phyloP scores from a whole-genome alignment of 2,329 filamentous ascomycete genomes.

The Lasiodiplodia sp. region DNA sequence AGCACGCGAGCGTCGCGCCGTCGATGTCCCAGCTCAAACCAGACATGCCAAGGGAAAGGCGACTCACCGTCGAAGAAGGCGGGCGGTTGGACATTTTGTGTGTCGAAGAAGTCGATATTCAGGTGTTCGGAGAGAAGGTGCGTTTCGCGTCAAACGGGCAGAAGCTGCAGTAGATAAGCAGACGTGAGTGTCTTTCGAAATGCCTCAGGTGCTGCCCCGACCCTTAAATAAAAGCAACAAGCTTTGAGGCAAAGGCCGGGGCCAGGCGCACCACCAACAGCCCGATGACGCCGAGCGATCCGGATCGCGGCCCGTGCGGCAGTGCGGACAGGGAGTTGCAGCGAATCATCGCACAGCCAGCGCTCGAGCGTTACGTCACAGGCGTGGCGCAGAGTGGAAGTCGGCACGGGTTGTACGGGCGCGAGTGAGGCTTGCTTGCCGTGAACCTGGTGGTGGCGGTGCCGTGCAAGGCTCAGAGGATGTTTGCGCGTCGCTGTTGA shows the following conservation, averaged over 20 bases:
- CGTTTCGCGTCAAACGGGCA: neutral
- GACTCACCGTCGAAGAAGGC: conserved; percentile 22
- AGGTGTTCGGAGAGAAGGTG: neutral
- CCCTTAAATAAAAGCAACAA: neutral
- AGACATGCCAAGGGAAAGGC: neutral
- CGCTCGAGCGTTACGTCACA: neutral
- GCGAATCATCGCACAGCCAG: neutral
- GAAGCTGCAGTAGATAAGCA: neutral
- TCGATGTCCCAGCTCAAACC: neutral
- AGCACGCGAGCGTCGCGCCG: too few relatives aligned
- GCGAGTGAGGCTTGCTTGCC: neutral
- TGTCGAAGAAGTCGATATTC: neutral
- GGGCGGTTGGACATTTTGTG: conserved; percentile 9
- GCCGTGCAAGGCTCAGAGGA: neutral
- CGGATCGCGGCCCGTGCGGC: conserved; percentile 16
- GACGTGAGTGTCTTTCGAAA: neutral
- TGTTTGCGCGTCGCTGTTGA: neutral
- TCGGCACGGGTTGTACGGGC: neutral
- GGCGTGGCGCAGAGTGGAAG: conserved; percentile 8
- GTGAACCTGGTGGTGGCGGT: neutral
- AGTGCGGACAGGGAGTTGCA: neutral
- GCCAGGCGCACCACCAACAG: neutral
- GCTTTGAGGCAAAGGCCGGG: neutral
- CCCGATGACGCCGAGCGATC: conserved; percentile 6
- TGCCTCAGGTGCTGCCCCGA: neutral